A percentile compares a stretch with the other conserved stretches of the same genome.
Evolutionary conservation across 495 filamentous ascomycete genomes (phyloP).

Genomic region (Thermothielavioides terrestris): DNA sequence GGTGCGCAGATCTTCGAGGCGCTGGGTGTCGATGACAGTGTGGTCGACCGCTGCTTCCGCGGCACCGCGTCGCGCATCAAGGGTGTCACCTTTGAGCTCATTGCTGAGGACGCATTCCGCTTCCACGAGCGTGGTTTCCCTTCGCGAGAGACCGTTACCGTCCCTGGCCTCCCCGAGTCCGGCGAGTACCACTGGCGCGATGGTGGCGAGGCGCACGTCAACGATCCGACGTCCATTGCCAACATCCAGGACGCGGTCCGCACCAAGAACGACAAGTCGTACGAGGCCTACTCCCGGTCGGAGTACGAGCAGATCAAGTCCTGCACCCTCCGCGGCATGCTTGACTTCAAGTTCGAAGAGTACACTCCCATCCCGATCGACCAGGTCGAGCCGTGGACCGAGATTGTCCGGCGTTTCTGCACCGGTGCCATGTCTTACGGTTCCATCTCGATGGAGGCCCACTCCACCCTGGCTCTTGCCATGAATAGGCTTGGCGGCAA

Average conservation of each 20-base stretch:
- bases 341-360: constrained; percentile 97
- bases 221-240: constrained; percentile 90
- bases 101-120: constrained; percentile 93
- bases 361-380: constrained; percentile 83
- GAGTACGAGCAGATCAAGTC: constrained; percentile 98
- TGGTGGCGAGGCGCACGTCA: constrained; percentile 95
- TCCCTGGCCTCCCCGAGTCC: constrained; percentile 83
- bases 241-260: constrained; percentile 98
- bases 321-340: constrained; percentile 91
- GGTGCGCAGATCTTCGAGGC: constrained; percentile 99
- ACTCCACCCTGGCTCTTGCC: constrained; percentile 92
- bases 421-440: constrained; percentile 99
- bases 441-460: constrained; percentile 98
- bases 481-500: constrained; percentile 98
- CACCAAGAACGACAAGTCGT: constrained; percentile 99
- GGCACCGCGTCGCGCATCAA: constrained; percentile 94
- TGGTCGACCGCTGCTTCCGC: constrained; percentile 94
- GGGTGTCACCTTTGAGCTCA: constrained; percentile 90
- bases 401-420: constrained; percentile 94
- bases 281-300: constrained; percentile 90
- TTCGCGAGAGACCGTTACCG: constrained; percentile 64
- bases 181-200: constrained; percentile 99
- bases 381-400: constrained; percentile 97
- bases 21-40: constrained; percentile 89
- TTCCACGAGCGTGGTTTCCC: constrained; percentile 96